Base-by-base conservation (phyloP, 805 yeast species). In the Clavispora fructus region DNA sequence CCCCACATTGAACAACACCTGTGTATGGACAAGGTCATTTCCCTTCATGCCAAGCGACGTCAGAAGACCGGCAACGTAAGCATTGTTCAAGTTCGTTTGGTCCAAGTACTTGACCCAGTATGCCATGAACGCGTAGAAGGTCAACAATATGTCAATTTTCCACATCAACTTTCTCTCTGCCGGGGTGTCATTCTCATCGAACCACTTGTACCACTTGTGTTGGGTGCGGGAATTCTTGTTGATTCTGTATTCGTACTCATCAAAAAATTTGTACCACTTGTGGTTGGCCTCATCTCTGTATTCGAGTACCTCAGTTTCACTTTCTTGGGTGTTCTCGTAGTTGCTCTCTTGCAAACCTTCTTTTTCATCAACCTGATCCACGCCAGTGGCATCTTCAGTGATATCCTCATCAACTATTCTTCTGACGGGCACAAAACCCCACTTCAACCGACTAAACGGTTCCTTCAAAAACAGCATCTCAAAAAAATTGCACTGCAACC, bases 281-380 rank as follows among this genome's bases (percentile, higher is more conserved):
- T 80, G 65, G 49, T 73, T 57, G 8, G 79, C 79, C 57, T 77
- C 82, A 55, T 78, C 82, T 50, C 82, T 63, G 55, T 70, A 73
- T 54, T 77, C 81, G 35, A 57, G 39, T 19, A 43, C 23, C n/a
- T 28, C 46, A 16, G 44, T 23, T 2, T 31, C 42, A 14, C 12
- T 37, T 6, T 41, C 39, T 13, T 29, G 30, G 12, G 7, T 7
- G 14, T 39, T 31, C 16, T 47, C 54, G 44, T 47, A 51, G 33
- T 46, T 51, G 43, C 45, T 40, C n/a, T 43, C 47, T 33, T 51
- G 54, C 39, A 51, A 44, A 3, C 45, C 41, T n/a, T 27, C 43
- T n/a, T 28, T 44, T 17, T 23, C 16, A n/a, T 32, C 31, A 10
- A 27, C 33, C 5, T 45, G 39, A 10, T 9, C 41, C 12, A 10